phyloP scores from a whole-genome alignment of 2,329 filamentous ascomycete species.

The Trichoderma brevicompactum region DNA sequence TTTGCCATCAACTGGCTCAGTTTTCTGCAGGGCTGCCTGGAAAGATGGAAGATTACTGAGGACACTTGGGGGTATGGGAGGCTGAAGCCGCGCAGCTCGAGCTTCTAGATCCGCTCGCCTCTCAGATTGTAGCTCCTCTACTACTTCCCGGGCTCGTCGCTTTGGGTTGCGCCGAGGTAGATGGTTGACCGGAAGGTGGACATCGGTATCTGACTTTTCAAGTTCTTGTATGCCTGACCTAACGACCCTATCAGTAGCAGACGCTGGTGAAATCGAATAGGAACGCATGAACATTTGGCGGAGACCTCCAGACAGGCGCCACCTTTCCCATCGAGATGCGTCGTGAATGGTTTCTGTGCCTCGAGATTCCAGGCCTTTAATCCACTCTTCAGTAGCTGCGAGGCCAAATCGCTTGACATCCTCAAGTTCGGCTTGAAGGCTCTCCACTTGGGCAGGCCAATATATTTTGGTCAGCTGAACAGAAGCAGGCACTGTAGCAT shows the following conservation, averaged over 20 bases:
- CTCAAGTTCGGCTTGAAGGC: slow-evolving; percentile 65
- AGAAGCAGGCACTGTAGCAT: slow-evolving; percentile 50
- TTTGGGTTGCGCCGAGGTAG: not conserved
- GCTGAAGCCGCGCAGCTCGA: slow-evolving; percentile 67
- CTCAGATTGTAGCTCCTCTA: slow-evolving; percentile 64
- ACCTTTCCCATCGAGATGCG: slow-evolving; percentile 74
- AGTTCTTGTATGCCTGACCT: not conserved
- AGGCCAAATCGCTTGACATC: slow-evolving; percentile 68
- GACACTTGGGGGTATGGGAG: slow-evolving; percentile 65
- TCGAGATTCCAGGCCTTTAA: slow-evolving; percentile 70
- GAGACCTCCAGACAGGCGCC: slow-evolving; percentile 58
- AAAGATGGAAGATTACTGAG: slow-evolving; percentile 74
- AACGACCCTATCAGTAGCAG: not conserved
- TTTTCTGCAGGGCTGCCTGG: slow-evolving; percentile 72
- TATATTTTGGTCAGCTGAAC: slow-evolving; percentile 68
- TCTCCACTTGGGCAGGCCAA: slow-evolving; percentile 64
- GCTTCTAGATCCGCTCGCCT: slow-evolving; percentile 73
- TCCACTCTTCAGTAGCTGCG: slow-evolving; percentile 75
- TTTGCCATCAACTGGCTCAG: slow-evolving; percentile 67
- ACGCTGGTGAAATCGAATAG: slow-evolving; percentile 10
- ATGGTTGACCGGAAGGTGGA: not conserved
- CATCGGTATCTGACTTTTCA: not conserved
- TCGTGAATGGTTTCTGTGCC: slow-evolving; percentile 65
- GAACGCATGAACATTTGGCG: slow-evolving; percentile 42
- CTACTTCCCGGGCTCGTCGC: slow-evolving; percentile 62